Evolutionary conservation across 1,284 basidiomycete species (phyloP).

Genomic region (Anthracocystis walkeri): DNA sequence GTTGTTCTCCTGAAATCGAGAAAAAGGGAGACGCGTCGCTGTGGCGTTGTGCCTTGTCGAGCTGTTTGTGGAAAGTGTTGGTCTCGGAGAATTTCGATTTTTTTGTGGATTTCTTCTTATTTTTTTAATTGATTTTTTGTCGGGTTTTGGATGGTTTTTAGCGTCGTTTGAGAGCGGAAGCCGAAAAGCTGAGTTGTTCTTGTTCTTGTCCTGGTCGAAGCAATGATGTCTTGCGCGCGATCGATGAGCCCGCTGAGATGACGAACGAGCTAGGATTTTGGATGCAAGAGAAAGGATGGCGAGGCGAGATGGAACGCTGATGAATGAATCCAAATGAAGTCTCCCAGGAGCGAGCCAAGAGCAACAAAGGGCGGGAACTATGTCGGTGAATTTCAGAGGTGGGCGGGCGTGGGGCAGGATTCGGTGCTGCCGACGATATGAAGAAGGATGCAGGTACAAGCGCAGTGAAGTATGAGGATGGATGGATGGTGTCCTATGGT

Average conservation of each 20-base stretch:
- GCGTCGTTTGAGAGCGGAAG: no score
- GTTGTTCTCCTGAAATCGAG: conserved; percentile 26
- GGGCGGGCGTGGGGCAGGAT: background rate
- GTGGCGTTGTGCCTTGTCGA: conserved; percentile 1
- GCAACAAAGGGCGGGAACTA: background rate
- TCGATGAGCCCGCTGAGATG: background rate
- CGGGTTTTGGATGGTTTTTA: background rate
- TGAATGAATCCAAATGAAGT: background rate
- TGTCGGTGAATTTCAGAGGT: background rate
- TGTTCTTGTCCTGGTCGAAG: background rate
- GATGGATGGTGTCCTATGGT: background rate
- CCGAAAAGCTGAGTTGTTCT: conserved; percentile 8
- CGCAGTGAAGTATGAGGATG: background rate
- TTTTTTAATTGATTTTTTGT: conserved; percentile 7
- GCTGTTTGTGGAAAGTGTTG: conserved; percentile 17
- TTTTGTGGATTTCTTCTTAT: conserved; percentile 1
- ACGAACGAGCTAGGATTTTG: background rate
- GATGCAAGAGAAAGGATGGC: background rate
- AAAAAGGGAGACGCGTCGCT: conserved; percentile 12
- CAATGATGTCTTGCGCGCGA: background rate
- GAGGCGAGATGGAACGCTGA: background rate
- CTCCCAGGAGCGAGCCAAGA: no score
- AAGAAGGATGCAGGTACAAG: conserved; percentile 1
- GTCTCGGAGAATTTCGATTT: conserved; percentile 13
- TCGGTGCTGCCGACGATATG: conserved; percentile 5